These are phyloP conservation scores for Suillus clintonianus DNA, from an alignment of 768 basidiomycete species.

Conservation along the genomic window DNA sequence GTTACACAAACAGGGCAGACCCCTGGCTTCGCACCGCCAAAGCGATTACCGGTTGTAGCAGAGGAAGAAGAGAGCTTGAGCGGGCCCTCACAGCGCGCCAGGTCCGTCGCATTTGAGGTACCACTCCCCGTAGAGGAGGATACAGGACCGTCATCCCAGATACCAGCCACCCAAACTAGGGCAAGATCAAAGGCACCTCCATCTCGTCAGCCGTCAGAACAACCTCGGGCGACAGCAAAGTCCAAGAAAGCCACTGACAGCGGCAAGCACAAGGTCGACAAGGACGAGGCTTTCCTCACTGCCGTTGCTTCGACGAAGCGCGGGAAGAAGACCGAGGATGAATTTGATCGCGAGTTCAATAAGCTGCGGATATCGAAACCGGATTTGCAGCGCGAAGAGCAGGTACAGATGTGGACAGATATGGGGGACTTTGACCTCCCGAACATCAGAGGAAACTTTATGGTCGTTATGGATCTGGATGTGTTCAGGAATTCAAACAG, in stretches of 20 bases:
- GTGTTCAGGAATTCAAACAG: conserved; percentile 38
- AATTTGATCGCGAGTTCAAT: conserved; percentile 80
- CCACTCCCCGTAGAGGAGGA: neutral
- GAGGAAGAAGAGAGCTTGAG: conserved; percentile 60
- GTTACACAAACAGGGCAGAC: conserved; percentile 26
- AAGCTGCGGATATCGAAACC: conserved; percentile 72
- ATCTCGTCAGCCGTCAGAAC: neutral
- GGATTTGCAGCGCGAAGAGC: conserved; percentile 48
- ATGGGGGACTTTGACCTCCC: conserved; percentile 67
- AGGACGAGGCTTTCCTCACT: conserved; percentile 67
- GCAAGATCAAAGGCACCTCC: neutral
- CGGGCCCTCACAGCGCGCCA: conserved; percentile 1
- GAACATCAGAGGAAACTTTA: conserved; percentile 72
- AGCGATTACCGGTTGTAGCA: conserved; percentile 36
- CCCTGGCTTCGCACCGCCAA: conserved; percentile 8
- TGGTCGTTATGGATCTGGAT: conserved; percentile 73
- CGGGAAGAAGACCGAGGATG: conserved; percentile 67
- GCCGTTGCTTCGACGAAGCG: conserved; percentile 74
- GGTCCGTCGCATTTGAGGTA: neutral
- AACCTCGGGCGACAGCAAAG: conserved; percentile 7
- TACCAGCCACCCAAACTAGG: neutral
- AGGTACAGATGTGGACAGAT: conserved; percentile 56
- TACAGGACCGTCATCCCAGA: neutral
- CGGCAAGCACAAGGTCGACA: conserved; percentile 40
- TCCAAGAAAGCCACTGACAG: conserved; percentile 7